Percentiles rank a stretch among this genome's conserved stretches.
These are phyloP conservation scores for Diutina sp. DNA, from an alignment of 1,139 yeast genomes.

Conservation along the genomic window DNA sequence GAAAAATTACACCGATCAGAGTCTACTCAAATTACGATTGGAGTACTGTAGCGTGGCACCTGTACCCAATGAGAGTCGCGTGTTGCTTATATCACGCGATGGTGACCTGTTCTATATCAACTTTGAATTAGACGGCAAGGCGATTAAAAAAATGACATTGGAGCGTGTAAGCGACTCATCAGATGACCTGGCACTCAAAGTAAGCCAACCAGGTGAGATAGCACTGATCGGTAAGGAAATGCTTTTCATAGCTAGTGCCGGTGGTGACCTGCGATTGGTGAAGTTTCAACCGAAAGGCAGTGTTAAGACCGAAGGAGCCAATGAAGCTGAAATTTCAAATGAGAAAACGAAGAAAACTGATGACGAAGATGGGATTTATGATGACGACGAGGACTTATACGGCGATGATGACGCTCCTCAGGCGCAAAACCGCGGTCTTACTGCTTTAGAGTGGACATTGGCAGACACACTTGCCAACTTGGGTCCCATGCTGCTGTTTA, in stretches of 20 bases:
- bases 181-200: slow-evolving; percentile 7
- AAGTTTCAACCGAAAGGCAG: slow-evolving; percentile 16
- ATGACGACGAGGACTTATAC: slow-evolving; percentile 20
- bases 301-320: neutral
- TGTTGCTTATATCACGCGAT: slow-evolving; percentile 34
- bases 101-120: slow-evolving; percentile 41
- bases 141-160: slow-evolving; percentile 23
- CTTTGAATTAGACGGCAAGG: slow-evolving; percentile 39
- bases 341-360: slow-evolving; percentile 2
- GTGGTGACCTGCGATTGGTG: slow-evolving; percentile 24
- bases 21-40: slow-evolving; percentile 37
- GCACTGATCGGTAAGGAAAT: slow-evolving; percentile 23
- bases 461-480: slow-evolving; percentile 45
- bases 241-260: slow-evolving; percentile 21
- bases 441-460: neutral
- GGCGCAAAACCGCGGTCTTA: slow-evolving; percentile 10
- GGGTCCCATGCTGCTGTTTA: slow-evolving; percentile 67
- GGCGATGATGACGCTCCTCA: slow-evolving; percentile 5
- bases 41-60: slow-evolving; percentile 43
- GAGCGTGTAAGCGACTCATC: slow-evolving; percentile 11
- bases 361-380: slow-evolving; percentile 7
- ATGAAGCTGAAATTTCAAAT: neutral
- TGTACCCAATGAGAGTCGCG: slow-evolving; percentile 35
- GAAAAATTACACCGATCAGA: slow-evolving; percentile 37
- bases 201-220: slow-evolving; percentile 20